Evolutionary conservation across 1,139 yeast genomes (phyloP), one percentile per base, ranked within the genome.

Genomic region (Lodderomyces metapsilosis): DNA sequence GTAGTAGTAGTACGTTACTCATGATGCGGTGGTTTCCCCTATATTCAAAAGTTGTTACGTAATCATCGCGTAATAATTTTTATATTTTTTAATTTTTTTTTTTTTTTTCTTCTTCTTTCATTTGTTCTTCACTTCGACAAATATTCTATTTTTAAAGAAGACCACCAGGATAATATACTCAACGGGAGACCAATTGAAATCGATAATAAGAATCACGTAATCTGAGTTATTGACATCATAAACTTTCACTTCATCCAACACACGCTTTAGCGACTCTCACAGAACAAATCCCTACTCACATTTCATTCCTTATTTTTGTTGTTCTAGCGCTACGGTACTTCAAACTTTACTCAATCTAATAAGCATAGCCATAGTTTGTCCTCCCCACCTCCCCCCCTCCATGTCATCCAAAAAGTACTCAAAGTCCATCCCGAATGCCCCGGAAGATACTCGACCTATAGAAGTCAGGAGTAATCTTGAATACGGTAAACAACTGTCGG

Each of bases 381-480:
- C 3, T 11, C 13, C 12, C 3, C 18, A 15, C n/a, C 15, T 11
- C 32, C 10, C 5, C 30, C 9, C 30, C 11, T 15, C 32, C 5
- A 28, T 15, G 12, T 15, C 32, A 6, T 15, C 32, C 5, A 28
- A 15, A 9, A 28, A 18, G 4, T 47, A 47, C 38, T 36, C 42
- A 20, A 45, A 40, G 40, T 37, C 49, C 23, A 66, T 78, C 40
- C 83, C 83, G 1, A 64, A 74, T 52, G 80, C 82, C 11, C 80
- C 80, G 0, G 54, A 50, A 37, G 80, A 74, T 43, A 50, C 57
- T 34, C 54, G 77, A 36, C 66, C 85, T 1, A 57, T 60, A 1
- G 80, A 71, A 34, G 80, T 74, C 40, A 76, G 74, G 49, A 78
- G 79, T 24, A 84, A 82, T 45, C 64, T 77, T 51, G 92, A 84